Evolutionary conservation across 2,329 filamentous ascomycete genomes (phyloP), one percentile per base, ranked within the genome.

Genomic region (Chaetomiaceae sp.): DNA sequence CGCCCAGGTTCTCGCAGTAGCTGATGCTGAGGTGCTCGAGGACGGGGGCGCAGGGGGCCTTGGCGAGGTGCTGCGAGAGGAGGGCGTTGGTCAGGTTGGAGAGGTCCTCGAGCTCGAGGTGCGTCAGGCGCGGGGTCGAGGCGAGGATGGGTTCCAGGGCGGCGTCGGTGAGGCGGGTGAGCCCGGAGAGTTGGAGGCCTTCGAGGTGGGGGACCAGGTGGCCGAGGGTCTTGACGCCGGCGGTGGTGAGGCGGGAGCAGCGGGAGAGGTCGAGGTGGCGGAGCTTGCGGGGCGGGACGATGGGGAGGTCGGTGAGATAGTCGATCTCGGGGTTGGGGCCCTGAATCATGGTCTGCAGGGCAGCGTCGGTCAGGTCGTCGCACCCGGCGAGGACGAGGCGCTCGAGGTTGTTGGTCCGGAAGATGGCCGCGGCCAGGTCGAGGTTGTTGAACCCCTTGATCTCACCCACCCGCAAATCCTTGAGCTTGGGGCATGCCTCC

Each of bases 41-140:
- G 20, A 72, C 76, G 1, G 78, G 70, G 0, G 86, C 86, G 65
- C 89, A 95, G 0, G 89, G 86, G 0, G 89, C 81, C 62, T 83
- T 86, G 44, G 90, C 84, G 7, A 99, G 76, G 57, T 87, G 82
- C 51, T 90, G 79, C 0, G 79, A 79, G 3, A 96, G 73, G 1
- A 90, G 74, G 4, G 75, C 72, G 66, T 97, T 95, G 17, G 87
- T 91, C 14, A 97, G 73, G 25, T 84, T 77, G 5, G 84, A 78
- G 12, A 96, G 76, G 62, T 96, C 91, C 69, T 99, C 94, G 2
- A 97, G 73, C 61, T 97, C 94, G 38, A 99, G 77, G 66, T 95
- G 89, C 0, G 89, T 91, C 17, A 99, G 79, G 5, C 80, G 77
- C 1, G 90, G 88, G 0, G 88, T 82, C 0, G 89, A 89, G 5